Evolutionary conservation across 768 basidiomycete genomes (phyloP), one percentile per base, ranked within the genome.

Genomic region (Rhodotorula sphaerocarpa): DNA sequence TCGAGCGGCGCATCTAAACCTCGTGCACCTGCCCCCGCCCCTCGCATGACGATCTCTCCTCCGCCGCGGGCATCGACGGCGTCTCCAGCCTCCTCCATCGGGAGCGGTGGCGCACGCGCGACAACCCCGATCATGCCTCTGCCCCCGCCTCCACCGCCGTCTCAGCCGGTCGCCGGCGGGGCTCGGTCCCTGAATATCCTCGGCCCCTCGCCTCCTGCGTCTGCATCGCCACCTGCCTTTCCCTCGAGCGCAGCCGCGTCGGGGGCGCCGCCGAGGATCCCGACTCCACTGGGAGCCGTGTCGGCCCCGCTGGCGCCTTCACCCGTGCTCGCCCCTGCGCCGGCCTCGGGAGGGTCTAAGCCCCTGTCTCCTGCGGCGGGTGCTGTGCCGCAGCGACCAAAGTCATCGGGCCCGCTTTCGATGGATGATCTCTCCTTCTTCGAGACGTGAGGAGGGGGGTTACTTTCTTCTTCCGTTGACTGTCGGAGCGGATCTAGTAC

Each of bases 381-480:
- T 27, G 16, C 47, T 23, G 20, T 28, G 43, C 20, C 44, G 16
- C 30, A 30, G 23, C 25, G 45, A 5, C 25, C 46, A 9, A 10
- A 9, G 14, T 23, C 42, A 14, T 46, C 59, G 28, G 67, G 63
- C 2, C 63, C 67, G 10, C 30, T 69, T n/a, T 50, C 45, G 28
- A 33, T 51, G 11, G 60, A 62, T 30, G 67, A 69, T 16, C n/a
- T 65, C 52, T 31, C 25, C 23, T 69, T 69, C 44, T 69, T 69
- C 44, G 67, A 69, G 57, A 34, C 16, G 1, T 64, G 36, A 43
- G 33, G 46, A 27, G 43, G 34, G 25, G n/a, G n/a, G n/a, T n/a
- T n/a, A n/a, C n/a, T n/a, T n/a, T n/a, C n/a, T n/a, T n/a, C n/a
- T n/a, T n/a, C n/a, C n/a, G n/a, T n/a, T n/a, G n/a, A n/a, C n/a